Evolutionary conservation across 2,329 filamentous ascomycete genomes (phyloP).

Genomic region (Sphaceloma murrayae): DNA sequence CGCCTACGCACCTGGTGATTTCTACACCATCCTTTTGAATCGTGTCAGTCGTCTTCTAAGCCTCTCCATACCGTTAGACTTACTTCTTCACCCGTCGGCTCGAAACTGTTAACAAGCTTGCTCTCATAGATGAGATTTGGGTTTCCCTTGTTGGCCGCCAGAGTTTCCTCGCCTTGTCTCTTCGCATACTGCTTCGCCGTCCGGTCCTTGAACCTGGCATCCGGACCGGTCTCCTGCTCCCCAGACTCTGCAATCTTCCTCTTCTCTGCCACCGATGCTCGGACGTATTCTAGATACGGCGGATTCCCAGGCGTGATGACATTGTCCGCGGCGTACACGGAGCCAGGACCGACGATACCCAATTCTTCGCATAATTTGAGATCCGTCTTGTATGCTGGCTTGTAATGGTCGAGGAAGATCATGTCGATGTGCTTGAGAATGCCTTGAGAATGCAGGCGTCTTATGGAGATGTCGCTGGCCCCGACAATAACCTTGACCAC

Average conservation of each 20-base stretch:
- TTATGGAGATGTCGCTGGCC: conserved; percentile 55
- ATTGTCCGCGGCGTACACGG: conserved; percentile 59
- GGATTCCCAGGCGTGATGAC: conserved; percentile 63
- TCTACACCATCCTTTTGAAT: conserved; percentile 53
- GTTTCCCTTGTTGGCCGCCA: conserved; percentile 43
- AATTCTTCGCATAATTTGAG: conserved; percentile 68
- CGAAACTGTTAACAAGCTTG: conserved; percentile 53
- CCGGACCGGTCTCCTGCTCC: conserved; percentile 26
- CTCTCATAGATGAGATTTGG: conserved; percentile 59
- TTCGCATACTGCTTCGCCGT: conserved; percentile 42
- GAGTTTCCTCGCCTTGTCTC: conserved; percentile 38
- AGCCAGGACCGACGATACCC: conserved; percentile 52
- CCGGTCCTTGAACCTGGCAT: conserved; percentile 36
- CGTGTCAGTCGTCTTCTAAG: not conserved
- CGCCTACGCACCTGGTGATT: conserved; percentile 49
- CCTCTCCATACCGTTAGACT: conserved; percentile 29
- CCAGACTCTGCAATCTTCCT: conserved; percentile 32
- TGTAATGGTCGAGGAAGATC: conserved; percentile 73
- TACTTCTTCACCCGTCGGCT: conserved; percentile 57
- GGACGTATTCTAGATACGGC: conserved; percentile 60
- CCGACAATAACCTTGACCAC: conserved; percentile 63
- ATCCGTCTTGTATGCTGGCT: conserved; percentile 64
- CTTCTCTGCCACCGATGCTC: conserved; percentile 56
- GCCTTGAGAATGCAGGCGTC: conserved; percentile 47
- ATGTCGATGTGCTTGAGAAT: conserved; percentile 54